Evolutionary conservation across 176 grass and related monocot species (phyloP).

Genomic region (Dendrocalamus sinicus): DNA sequence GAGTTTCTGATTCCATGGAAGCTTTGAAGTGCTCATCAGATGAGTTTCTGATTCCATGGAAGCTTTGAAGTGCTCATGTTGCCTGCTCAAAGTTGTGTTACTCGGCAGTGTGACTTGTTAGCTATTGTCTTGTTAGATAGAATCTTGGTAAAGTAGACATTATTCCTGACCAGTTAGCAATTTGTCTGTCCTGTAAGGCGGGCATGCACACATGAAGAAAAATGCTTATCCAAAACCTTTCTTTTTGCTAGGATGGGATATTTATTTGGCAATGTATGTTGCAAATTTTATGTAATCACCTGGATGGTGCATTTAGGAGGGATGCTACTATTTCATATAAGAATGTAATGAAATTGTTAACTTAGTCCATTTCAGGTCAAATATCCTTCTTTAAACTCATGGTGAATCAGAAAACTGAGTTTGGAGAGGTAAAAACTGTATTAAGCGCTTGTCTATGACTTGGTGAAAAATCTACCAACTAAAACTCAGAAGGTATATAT

Average conservation of each 20-base stretch:
- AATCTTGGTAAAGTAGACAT: background rate
- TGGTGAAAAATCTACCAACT: too few species aligned
- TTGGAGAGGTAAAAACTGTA: too few species aligned
- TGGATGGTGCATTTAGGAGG: background rate
- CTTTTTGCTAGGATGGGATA: background rate
- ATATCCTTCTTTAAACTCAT: too few species aligned
- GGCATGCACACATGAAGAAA: background rate
- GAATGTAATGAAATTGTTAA: background rate
- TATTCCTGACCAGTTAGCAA: slow-evolving; percentile 1
- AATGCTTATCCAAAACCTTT: background rate
- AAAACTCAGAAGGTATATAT: too few species aligned
- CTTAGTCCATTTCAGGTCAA: slow-evolving; percentile 25
- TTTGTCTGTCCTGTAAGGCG: background rate
- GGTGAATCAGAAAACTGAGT: too few species aligned
- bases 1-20: background rate
- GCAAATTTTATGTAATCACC: background rate
- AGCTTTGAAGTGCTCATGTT: background rate
- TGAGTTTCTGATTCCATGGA: background rate
- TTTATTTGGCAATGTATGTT: background rate
- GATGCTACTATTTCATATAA: background rate
- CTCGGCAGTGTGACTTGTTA: background rate
- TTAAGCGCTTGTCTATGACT: too few species aligned
- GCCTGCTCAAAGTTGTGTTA: background rate
- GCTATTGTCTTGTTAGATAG: background rate
- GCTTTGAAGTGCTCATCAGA: too few species aligned